Base-by-base conservation (phyloP, 257 asterid genomes). In the Fraxinus cuspidata region DNA sequence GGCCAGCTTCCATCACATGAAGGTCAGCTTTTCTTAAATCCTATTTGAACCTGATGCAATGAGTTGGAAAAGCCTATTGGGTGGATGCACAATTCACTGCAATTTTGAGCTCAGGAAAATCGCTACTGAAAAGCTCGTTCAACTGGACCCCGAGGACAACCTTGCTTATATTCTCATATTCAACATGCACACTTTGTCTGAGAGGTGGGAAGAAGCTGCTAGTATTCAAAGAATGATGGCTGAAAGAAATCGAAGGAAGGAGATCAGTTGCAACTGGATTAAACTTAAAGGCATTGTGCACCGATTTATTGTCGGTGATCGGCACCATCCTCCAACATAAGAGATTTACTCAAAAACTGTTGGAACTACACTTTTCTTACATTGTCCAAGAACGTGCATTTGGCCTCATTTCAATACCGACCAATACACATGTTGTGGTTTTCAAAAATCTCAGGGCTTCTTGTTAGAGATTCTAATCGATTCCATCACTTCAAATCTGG, bases 391-490 rank as follows among this genome's bases (percentile, higher is more conserved):
- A 77, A 51, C 74, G 74, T 40, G 78, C 34, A 42, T 13, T 74
- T 65, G n/a, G 95, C 34, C 86, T 88, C 5, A 84, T 90, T 31
- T 78, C 88, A 11, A 74, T 84, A 4, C 76, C 81, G 72, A 72
- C 28, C 7, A n/a, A 35, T 28, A 74, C 81, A 5, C 80, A 85
- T 18, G 70, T 87, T 23, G 78, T 83, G 67, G 89, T 88, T 7
- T 88, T 86, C 85, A 90, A 88, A 85, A 90, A 88, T 81, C 87
- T 88, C 18, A 84, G 90, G 73, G 91, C 90, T 60, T n/a, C n/a
- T n/a, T n/a, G n/a, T n/a, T n/a, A n/a, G n/a, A n/a, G n/a, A n/a
- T n/a, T n/a, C n/a, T n/a, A n/a, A n/a, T n/a, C n/a, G n/a, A n/a
- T n/a, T n/a, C n/a, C n/a, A n/a, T n/a, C n/a, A n/a, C n/a, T n/a